A percentile compares a stretch with the other conserved stretches of the same genome.
phyloP scores from a whole-genome alignment of 108 stramenopile species.

The Pseudonitzschia pungens region DNA sequence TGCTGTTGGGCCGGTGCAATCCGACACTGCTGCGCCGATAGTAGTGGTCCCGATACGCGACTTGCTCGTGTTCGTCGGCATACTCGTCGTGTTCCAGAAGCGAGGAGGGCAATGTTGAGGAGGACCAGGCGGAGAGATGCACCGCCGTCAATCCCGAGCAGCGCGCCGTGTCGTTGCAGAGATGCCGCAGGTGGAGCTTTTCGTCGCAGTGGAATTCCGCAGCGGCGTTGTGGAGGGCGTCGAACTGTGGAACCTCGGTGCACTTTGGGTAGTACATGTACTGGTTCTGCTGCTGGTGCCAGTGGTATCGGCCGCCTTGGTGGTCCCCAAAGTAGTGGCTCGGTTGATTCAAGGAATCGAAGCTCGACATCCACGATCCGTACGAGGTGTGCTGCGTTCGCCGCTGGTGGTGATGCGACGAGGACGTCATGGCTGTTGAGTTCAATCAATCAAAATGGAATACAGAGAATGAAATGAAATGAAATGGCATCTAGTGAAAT shows the following conservation, averaged over 20 bases:
- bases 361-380: background rate
- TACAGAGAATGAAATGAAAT: no score
- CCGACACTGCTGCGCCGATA: background rate
- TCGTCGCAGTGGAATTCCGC: constrained; percentile 67
- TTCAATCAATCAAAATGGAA: no score
- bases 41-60: background rate
- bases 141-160: constrained; percentile 74
- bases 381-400: background rate
- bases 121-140: constrained; percentile 36
- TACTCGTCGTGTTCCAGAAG: background rate
- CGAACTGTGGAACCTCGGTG: constrained; percentile 81
- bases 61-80: background rate
- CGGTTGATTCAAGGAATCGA: background rate
- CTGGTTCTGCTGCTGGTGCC: background rate
- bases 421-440: background rate
- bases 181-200: constrained; percentile 76
- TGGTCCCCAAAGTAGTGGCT: background rate
- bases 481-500: no score
- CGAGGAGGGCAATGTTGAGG: background rate
- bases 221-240: constrained; percentile 69
- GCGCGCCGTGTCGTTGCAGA: constrained; percentile 72
- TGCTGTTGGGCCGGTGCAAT: background rate
- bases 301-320: background rate
- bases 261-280: constrained; percentile 45
- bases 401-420: background rate